Evolutionary conservation across 495 filamentous ascomycete genomes (phyloP).

Genomic region (Astrocystis sublimbata): DNA sequence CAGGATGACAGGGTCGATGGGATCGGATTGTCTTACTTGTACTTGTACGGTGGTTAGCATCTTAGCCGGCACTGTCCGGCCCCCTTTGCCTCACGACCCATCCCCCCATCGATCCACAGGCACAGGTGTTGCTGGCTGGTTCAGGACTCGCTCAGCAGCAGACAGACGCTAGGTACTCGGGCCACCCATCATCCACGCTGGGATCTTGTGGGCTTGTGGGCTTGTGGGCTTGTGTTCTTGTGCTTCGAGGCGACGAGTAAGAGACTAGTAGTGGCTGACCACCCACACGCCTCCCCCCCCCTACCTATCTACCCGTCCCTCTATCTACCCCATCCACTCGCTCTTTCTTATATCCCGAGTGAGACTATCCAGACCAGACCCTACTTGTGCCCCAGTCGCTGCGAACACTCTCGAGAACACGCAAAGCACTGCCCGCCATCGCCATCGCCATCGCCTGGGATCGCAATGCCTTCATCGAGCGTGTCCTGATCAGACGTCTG

Average conservation of each 20-base stretch:
- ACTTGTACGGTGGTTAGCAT: not conserved
- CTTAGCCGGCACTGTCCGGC: not conserved
- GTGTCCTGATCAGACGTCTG: not conserved
- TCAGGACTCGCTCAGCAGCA: too few species aligned
- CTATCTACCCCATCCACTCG: conserved; percentile 13
- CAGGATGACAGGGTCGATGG: not conserved
- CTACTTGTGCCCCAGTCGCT: conserved; percentile 10
- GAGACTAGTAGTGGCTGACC: not conserved
- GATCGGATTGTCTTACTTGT: not conserved
- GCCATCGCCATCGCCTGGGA: not conserved
- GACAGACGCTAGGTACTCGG: too few species aligned
- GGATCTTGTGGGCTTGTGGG: too few species aligned
- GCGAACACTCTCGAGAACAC: not conserved
- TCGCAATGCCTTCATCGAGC: conserved; percentile 12
- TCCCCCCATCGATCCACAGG: conserved; percentile 2
- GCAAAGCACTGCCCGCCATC: not conserved
- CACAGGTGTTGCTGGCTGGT: too few species aligned
- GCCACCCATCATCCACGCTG: not conserved
- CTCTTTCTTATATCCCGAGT: conserved; percentile 17
- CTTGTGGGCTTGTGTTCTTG: not conserved
- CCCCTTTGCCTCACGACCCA: conserved; percentile 1
- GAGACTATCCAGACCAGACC: conserved; percentile 16
- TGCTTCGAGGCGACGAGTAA: not conserved
- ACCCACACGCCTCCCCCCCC: conserved; percentile 17
- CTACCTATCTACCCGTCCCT: conserved; percentile 3